phyloP scores from a whole-genome alignment of 2,329 filamentous ascomycete species.

The Orbilia quercus region DNA sequence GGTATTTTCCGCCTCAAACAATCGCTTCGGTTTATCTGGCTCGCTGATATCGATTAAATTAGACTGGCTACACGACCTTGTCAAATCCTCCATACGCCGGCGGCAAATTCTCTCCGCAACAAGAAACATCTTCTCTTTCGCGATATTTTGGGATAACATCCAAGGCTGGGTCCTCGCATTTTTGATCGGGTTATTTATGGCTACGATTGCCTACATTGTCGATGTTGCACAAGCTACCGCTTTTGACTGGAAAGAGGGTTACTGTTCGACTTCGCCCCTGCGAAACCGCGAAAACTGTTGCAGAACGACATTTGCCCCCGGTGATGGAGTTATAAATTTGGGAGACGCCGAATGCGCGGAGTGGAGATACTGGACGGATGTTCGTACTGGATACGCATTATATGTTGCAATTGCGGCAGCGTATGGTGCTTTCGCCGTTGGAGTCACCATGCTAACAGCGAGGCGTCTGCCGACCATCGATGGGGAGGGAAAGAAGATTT shows the following conservation, averaged over 20 bases:
- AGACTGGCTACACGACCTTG: conserved; percentile 71
- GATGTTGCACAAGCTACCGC: conserved; percentile 69
- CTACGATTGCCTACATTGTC: conserved; percentile 69
- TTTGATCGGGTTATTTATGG: conserved; percentile 69
- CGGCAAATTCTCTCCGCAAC: conserved; percentile 65
- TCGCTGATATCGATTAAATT: background rate
- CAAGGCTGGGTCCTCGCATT: conserved; percentile 70
- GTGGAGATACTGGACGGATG: conserved; percentile 59
- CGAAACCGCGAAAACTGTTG: conserved; percentile 68
- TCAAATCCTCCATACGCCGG: conserved; percentile 70
- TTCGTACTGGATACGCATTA: conserved; percentile 57
- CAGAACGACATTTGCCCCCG: conserved; percentile 57
- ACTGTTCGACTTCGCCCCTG: conserved; percentile 66
- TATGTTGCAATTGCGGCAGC: conserved; percentile 60
- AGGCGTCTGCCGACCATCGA: conserved; percentile 65
- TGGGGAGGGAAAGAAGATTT: conserved; percentile 51
- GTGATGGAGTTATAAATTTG: background rate
- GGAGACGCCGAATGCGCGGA: conserved; percentile 3
- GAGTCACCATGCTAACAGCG: conserved; percentile 63
- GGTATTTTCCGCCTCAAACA: conserved; percentile 58
- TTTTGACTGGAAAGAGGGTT: conserved; percentile 71
- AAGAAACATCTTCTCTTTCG: conserved; percentile 64
- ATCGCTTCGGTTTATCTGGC: background rate
- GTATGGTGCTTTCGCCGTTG: conserved; percentile 59
- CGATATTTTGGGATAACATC: conserved; percentile 66